Evolutionary conservation across 2,329 filamentous ascomycete genomes (phyloP), one percentile per base, ranked within the genome.

Genomic region (Penicillium expansum): DNA sequence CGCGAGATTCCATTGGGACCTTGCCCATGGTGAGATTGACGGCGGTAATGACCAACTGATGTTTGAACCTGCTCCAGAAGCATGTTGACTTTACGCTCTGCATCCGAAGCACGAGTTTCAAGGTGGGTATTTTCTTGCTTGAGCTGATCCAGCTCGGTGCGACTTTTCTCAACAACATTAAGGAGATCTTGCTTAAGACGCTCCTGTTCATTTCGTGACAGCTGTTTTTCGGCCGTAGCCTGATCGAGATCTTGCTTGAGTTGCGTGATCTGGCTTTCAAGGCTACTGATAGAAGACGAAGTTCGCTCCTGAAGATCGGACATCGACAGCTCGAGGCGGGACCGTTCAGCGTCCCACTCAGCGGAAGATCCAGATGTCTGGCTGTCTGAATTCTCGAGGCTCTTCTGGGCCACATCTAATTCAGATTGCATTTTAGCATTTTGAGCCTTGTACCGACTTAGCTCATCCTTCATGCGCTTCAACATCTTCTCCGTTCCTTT

Each of bases 401-500:
- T 82, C 64, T 82, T 85, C 84, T 87, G 52, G 11, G 86, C 80
- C 52, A 84, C 81, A 37, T 88, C 83, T n/a, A 97, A 79, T 68
- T 97, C 91, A 45, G 86, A 83, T 74, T 94, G 92, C 39, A 99
- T 80, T 58, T 89, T 89, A 18, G 82, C 79, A 69, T 97, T 97
- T 59, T 94, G 89, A 13, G 86, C 78, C 82, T 97, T 97, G 77
- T 95, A 94, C 56, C 92, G 90, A 53, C 89, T 83, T n/a, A 99
- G 82, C 76, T 99, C 94, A 69, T 97, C 92, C 79, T 97, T 97
- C 82, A 99, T 93, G 74, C 95, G 93, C 76, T 94, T 92, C 48
- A 99, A 84, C 92, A 99, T 97, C 83, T 97, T 97, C 76, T 99
- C 94, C 1, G 94, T 97, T 57, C 94, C 94, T 76, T 96, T 95